Evolutionary conservation across 495 filamentous ascomycete genomes (phyloP).

Genomic region (Lichenothelia convexa): DNA sequence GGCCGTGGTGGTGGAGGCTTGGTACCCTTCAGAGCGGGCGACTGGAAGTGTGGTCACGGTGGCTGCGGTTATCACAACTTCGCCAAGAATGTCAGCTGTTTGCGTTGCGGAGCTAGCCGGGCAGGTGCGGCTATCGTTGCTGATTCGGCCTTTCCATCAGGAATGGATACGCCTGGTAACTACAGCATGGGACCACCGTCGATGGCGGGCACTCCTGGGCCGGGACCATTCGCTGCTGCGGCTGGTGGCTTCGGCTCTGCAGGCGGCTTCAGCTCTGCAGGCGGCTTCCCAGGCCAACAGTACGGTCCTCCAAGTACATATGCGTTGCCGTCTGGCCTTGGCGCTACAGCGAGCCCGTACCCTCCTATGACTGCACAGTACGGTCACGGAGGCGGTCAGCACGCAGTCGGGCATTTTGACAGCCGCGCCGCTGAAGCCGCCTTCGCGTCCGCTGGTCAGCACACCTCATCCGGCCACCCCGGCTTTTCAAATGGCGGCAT

Average conservation of each 20-base stretch:
- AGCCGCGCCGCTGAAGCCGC: conserved; percentile 84
- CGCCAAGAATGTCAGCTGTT: conserved; percentile 94
- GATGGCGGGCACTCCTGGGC: conserved; percentile 69
- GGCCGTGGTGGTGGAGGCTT: conserved; percentile 65
- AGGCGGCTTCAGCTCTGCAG: conserved; percentile 27
- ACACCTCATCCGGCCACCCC: conserved; percentile 34
- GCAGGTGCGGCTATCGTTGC: conserved; percentile 85
- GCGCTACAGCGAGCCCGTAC: conserved; percentile 55
- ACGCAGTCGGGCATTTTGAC: conserved; percentile 67
- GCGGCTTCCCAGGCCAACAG: conserved; percentile 71
- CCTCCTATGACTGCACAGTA: conserved; percentile 69
- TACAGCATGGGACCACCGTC: conserved; percentile 53
- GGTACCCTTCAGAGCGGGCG: conserved; percentile 91
- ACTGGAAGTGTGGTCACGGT: conserved; percentile 97
- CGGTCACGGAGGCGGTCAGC: conserved; percentile 20
- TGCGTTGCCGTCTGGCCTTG: conserved; percentile 75
- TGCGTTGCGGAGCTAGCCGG: conserved; percentile 88
- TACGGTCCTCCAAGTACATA: conserved; percentile 80
- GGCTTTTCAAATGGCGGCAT: conserved; percentile 14
- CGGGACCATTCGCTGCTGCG: conserved; percentile 57
- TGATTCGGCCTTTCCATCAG: conserved; percentile 78
- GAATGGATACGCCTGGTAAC: conserved; percentile 67
- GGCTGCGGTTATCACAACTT: conserved; percentile 99
- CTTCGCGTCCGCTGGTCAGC: conserved; percentile 67
- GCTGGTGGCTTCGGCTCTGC: conserved; percentile 53